A percentile compares a stretch with the other conserved stretches of the same genome.
Conservation (phyloP, 2,329 filamentous ascomycete species). For the Paramyrothecium roridum region DNA sequence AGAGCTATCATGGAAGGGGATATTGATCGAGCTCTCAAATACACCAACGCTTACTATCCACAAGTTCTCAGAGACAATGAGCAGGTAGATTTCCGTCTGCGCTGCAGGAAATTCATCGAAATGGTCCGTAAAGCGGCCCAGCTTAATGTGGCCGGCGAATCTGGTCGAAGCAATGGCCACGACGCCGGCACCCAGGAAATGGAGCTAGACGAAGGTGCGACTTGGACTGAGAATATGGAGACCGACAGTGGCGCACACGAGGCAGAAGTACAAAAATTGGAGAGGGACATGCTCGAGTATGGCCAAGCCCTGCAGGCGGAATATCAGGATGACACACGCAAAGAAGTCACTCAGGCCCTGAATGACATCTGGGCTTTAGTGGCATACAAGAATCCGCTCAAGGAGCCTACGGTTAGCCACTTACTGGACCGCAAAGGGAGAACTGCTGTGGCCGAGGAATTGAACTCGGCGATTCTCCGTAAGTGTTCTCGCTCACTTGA, state of each 20-base stretch:
- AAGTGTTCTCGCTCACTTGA: constrained; percentile 30
- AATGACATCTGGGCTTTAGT: constrained; percentile 85
- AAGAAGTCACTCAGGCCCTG: constrained; percentile 69
- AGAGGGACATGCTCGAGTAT: constrained; percentile 71
- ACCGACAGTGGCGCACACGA: constrained; percentile 42
- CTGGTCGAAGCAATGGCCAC: constrained; percentile 41
- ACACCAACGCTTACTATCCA: constrained; percentile 75
- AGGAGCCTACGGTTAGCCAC: constrained; percentile 70
- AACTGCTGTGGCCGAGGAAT: constrained; percentile 80
- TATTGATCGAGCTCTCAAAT: constrained; percentile 84
- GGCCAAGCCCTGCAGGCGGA: constrained; percentile 76
- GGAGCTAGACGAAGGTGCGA: constrained; percentile 37
- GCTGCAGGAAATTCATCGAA: constrained; percentile 91
- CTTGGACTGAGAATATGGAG: constrained; percentile 49
- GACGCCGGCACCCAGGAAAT: constrained; percentile 53
- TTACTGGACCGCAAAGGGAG: constrained; percentile 74
- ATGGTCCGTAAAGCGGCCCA: constrained; percentile 80
- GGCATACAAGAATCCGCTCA: constrained; percentile 78
- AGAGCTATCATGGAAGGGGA: constrained; percentile 86
- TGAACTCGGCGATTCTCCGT: constrained; percentile 92
- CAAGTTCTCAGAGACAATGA: constrained; percentile 76
- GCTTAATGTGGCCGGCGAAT: constrained; percentile 46
- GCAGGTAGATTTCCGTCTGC: constrained; percentile 81
- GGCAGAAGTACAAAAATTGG: constrained; percentile 42
- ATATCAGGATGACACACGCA: constrained; percentile 68